A percentile compares a stretch with the other conserved stretches of the same genome.
phyloP scores from a whole-genome alignment of 345 rosid species.

The Gossypium turneri region DNA sequence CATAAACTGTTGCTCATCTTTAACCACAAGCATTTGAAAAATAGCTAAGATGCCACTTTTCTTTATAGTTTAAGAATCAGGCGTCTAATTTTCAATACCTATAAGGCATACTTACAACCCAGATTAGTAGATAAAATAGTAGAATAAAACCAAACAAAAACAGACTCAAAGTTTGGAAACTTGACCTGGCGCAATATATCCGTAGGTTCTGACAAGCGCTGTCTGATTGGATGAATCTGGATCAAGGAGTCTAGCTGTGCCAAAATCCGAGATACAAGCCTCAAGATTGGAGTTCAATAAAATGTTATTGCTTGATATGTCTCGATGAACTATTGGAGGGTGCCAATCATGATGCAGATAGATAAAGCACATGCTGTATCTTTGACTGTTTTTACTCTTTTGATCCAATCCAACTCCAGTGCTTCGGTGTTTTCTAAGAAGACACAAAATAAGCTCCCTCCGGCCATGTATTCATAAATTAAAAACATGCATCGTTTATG shows the following conservation, averaged over 20 bases:
- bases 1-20: no score
- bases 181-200: conserved; percentile 14
- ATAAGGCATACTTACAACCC: no score
- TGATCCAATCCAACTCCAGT: neutral
- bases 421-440: neutral
- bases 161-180: neutral
- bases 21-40: no score
- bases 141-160: neutral
- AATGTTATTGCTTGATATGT: neutral
- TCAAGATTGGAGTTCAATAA: neutral
- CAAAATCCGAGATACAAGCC: neutral
- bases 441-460: neutral
- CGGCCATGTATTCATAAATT: neutral
- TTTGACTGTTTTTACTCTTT: neutral
- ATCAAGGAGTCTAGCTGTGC: neutral
- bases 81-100: no score
- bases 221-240: neutral
- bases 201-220: neutral
- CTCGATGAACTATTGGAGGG: neutral
- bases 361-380: neutral
- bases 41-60: no score
- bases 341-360: no score
- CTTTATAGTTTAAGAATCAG: no score
- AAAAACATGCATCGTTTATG: no score
- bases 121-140: no score